phyloP scores from a whole-genome alignment of 805 yeast species.

The Jamesozyma spencerorum region DNA sequence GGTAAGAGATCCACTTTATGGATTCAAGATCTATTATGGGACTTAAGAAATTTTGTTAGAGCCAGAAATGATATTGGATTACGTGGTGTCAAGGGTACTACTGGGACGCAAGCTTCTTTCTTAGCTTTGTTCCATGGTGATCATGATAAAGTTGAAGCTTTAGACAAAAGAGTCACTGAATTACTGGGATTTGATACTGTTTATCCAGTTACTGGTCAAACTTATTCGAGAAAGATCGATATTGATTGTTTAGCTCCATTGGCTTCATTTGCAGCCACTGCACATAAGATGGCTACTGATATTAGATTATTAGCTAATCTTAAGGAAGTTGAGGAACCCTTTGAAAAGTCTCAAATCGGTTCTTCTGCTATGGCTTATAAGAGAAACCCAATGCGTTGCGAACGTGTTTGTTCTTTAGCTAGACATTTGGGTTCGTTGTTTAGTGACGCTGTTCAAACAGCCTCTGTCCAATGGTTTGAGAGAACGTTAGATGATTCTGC shows the following conservation, averaged over 20 bases:
- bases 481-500: conserved; percentile 98
- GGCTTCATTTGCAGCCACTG: conserved; percentile 89
- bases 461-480: conserved; percentile 98
- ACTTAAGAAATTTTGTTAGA: conserved; percentile 86
- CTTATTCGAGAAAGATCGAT: conserved; percentile 97
- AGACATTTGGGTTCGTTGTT: conserved; percentile 89
- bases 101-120: conserved; percentile 98
- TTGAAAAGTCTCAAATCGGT: conserved; percentile 97
- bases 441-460: conserved; percentile 91
- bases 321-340: conserved; percentile 97
- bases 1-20: conserved; percentile 97
- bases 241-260: conserved; percentile 88
- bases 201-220: conserved; percentile 97
- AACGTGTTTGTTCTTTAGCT: conserved; percentile 95
- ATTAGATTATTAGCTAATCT: conserved; percentile 90
- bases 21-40: conserved; percentile 98
- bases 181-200: conserved; percentile 89
- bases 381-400: conserved; percentile 99
- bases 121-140: conserved; percentile 91
- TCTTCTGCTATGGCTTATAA: conserved; percentile 98
- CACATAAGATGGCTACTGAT: conserved; percentile 97
- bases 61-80: conserved; percentile 94
- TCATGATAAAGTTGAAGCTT: conserved; percentile 88
- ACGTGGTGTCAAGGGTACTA: conserved; percentile 98
- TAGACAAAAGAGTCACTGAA: conserved; percentile 88